Evolutionary conservation across 257 asterid species (phyloP).

Genomic region (Linaria vulgaris): DNA sequence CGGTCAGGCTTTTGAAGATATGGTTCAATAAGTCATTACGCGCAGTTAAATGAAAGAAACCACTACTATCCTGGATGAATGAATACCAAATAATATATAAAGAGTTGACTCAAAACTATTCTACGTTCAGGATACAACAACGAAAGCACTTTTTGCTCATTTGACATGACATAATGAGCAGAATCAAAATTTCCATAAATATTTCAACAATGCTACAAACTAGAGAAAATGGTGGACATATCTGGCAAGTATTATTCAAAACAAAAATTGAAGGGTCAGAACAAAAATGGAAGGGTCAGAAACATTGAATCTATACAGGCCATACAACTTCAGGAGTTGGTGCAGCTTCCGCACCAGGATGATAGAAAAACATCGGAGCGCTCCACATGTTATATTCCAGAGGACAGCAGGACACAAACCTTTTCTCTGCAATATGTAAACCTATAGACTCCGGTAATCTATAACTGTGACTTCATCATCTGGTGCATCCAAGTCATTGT

Average conservation of each 20-base stretch:
- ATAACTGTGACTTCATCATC: slow-evolving; percentile 97
- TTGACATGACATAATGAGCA: no score
- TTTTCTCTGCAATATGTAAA: slow-evolving; percentile 6
- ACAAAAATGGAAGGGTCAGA: background rate
- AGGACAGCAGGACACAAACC: background rate
- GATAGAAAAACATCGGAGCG: slow-evolving; percentile 2
- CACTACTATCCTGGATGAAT: no score
- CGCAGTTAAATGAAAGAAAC: no score
- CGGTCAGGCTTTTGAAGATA: no score
- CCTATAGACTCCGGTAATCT: slow-evolving; percentile 93
- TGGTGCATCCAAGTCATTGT: slow-evolving; percentile 97
- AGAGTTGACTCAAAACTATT: background rate
- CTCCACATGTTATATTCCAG: slow-evolving; percentile 18
- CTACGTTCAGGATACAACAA: background rate
- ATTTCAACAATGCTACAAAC: background rate
- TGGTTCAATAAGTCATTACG: no score
- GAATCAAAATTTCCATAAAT: background rate
- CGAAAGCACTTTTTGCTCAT: background rate
- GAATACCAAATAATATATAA: no score
- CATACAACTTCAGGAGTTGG: background rate
- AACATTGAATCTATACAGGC: background rate
- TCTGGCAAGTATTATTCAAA: no score
- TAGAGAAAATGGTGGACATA: no score
- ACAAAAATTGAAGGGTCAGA: no score
- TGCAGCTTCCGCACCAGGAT: slow-evolving; percentile 12